Base-by-base conservation (phyloP, 23 red algal genomes). In the Gracilariopsis chorda region DNA sequence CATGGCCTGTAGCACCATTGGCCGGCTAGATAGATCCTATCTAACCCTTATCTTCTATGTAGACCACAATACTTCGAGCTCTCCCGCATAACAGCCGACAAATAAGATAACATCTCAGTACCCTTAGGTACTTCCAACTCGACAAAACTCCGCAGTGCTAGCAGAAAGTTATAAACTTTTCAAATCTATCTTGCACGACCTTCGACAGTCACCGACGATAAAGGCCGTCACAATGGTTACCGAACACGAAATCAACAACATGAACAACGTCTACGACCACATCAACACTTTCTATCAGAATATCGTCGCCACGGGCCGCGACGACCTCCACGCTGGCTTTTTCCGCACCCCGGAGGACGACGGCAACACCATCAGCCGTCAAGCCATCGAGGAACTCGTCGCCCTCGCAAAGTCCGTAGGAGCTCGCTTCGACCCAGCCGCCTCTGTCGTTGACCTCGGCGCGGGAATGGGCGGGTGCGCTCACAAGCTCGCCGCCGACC, bases 391-490 rank as follows among this genome's bases (percentile, higher is more conserved):
- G 0, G 8, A 32, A 11, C 59, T 64, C 59, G 29, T 28, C 29
- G 59, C 5, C 29, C 3, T 64, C 7, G 59, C 6, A 33, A 33
- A 64, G 3, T 8, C 47, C 4, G 53, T 27, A 0, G 62, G 23
- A 1, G 78, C 27, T 10, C 24, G 58, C 34, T 83, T 83, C 13
- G 24, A 34, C 29, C 78, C 78, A 11, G 78, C 52, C 1, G 39
- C 49, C 23, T 25, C 44, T 21, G 78, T 57, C 13, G 44, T 83
- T 51, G 78, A 83, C 55, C 16, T 83, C 52, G 78, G 78, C 5
- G 51, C 78, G 24, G 78, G 78, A 12, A 47, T 63, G 29, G 78
- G 78, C 41, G 78, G 78, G 33, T 46, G 52, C 44, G 78, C 78
- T 12, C 78, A 58, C 7, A 63, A 59, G 28, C 55, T 83, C 16